Evolutionary conservation across 768 basidiomycete genomes (phyloP).

Genomic region (Heimioporus sp.): DNA sequence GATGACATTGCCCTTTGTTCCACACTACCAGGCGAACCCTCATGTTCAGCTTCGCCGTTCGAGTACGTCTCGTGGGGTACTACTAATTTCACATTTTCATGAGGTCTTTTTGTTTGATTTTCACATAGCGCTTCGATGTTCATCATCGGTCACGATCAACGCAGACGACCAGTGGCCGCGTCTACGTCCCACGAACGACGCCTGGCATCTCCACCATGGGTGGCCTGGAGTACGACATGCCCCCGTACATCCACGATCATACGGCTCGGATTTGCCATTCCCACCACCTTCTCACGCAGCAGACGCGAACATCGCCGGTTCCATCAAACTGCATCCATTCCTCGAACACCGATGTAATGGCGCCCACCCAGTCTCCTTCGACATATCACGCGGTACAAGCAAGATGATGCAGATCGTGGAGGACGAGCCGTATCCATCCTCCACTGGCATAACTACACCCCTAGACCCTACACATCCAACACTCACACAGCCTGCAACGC

Average conservation of each 20-base stretch:
- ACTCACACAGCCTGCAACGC: conserved; percentile 60
- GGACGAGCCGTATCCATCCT: too few species aligned
- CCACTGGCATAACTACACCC: conserved; percentile 15
- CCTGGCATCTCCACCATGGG: conserved; percentile 26
- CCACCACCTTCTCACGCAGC: conserved; percentile 27
- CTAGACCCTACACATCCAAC: conserved; percentile 29
- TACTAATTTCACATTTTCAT: neutral
- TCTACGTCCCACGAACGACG: conserved; percentile 20
- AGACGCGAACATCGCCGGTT: conserved; percentile 6
- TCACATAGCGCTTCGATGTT: conserved; percentile 22
- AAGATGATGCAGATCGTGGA: conserved; percentile 28
- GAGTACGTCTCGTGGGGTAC: conserved; percentile 33
- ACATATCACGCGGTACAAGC: conserved; percentile 35
- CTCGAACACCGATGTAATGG: conserved; percentile 45
- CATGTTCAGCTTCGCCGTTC: conserved; percentile 37
- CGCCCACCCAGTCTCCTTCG: conserved; percentile 47
- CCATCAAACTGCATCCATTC: conserved; percentile 56
- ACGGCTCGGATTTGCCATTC: conserved; percentile 37
- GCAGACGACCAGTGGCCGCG: conserved; percentile 34
- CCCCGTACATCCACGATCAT: conserved; percentile 48
- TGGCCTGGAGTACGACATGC: conserved; percentile 53
- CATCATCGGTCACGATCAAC: conserved; percentile 22
- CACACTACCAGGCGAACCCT: conserved; percentile 44
- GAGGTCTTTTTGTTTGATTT: neutral
- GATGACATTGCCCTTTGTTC: conserved; percentile 9